Conservation (phyloP, 2,329 filamentous ascomycete species). For the Sclerotinia trifoliorum region DNA sequence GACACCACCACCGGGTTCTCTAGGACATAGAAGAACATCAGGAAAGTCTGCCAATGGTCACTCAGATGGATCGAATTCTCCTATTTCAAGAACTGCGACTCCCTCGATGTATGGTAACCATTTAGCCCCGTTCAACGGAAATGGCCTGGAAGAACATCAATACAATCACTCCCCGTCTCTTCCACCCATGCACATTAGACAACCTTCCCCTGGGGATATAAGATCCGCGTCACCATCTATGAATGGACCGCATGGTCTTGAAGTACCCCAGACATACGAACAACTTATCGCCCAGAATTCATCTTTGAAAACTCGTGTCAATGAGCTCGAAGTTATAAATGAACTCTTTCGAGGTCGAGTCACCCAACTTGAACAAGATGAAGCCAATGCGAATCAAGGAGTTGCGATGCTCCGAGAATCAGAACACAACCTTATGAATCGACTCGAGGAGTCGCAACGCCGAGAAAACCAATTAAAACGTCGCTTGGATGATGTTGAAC, state of each 20-base stretch:
- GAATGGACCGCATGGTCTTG: conserved; percentile 60
- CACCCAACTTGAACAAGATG: conserved; percentile 72
- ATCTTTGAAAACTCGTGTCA: conserved; percentile 89
- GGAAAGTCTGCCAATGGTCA: conserved; percentile 72
- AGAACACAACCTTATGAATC: conserved; percentile 55
- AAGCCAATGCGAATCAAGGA: conserved; percentile 63
- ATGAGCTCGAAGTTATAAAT: conserved; percentile 93
- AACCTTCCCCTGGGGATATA: conserved; percentile 55
- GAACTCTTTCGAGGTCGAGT: conserved; percentile 75
- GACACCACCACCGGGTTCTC: conserved; percentile 51
- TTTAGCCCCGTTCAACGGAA: conserved; percentile 76
- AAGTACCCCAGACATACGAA: conserved; percentile 75
- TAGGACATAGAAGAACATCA: conserved; percentile 62
- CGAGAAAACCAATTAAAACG: conserved; percentile 81
- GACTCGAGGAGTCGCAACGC: conserved; percentile 73
- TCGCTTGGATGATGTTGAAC: conserved; percentile 75
- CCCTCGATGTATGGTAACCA: conserved; percentile 73
- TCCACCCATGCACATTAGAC: conserved; percentile 51
- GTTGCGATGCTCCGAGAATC: conserved; percentile 57
- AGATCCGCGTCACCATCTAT: conserved; percentile 47
- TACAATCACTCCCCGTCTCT: conserved; percentile 59
- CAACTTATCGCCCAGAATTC: conserved; percentile 78
- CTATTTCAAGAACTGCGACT: conserved; percentile 76
- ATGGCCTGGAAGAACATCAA: conserved; percentile 60
- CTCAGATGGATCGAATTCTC: conserved; percentile 73